Evolutionary conservation across 1,139 yeast species (phyloP), one percentile per base, ranked within the genome.

Genomic region (Blastobotrys proliferans): DNA sequence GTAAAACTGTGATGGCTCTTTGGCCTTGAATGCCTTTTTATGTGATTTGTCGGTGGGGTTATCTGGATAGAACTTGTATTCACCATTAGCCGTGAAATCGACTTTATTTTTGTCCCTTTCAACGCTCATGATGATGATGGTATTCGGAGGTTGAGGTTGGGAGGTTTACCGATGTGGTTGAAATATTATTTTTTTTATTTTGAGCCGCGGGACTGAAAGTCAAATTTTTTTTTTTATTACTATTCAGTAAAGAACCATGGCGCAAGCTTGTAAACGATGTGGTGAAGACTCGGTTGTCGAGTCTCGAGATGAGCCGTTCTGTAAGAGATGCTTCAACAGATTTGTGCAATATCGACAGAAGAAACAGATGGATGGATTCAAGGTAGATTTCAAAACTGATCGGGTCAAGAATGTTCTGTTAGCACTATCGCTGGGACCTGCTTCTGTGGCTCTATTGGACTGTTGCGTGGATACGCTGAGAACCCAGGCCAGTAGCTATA

Each of bases 291-390:
- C 85, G 1, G 68, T 68, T 2, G 61, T 81, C 5, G 57, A 68
- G 0, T 74, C 90, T 2, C 67, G 96, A 51, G 83, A 82, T 52
- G 95, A 87, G 57, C 61, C 67, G 8, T 83, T 83, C 50, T 86
- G 95, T 62, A 47, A 46, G 21, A 53, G 57, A n/a, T 90, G 97
- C 61, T 88, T 86, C 53, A 60, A 75, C 22, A 69, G 81, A 48
- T 88, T 86, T 55, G 70, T 88, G 28, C 72, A 83, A 48, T 81
- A 87, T 21, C 88, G 87, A 59, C 90, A 85, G 62, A 71, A 95
- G 49, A 83, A 82, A 57, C 83, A 74, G 57, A 79, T 90, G 86
- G 90, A 83, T 21, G 75, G 71, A 44, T 86, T 75, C 64, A 83
- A 84, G 56, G 88, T 83, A 22, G 76, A 79, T 54, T 85, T 57